Base-by-base conservation (phyloP, 441 rosid species). In the Adansonia grandidieri region DNA sequence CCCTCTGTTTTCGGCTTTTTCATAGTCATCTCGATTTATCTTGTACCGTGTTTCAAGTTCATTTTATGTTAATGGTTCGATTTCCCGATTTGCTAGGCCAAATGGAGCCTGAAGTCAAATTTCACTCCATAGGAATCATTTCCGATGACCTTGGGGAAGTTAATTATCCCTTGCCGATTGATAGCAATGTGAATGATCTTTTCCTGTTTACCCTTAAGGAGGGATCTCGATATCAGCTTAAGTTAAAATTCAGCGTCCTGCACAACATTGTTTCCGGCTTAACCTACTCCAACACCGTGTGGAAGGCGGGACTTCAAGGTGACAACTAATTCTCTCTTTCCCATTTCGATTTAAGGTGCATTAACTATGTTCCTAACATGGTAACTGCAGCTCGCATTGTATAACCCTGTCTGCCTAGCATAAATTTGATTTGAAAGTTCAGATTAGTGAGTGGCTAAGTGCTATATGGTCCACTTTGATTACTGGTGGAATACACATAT, bases 71-170 rank as follows among this genome's bases (percentile, higher is more conserved):
- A 15, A 20, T 50, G 11, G 22, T 61, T 44, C 45, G 76, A 19
- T 76, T 1, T 45, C 28, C 9, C 71, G 65, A 37, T 76, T 73
- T 79, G n/a, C 75, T 72, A 86, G 91, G 83, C 19, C 85, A 85
- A 84, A 79, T 80, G 88, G 92, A 86, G 74, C 91, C 91, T 58
- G 88, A 86, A 79, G 92, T 89, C 58, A 86, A 85, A 70, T 89
- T 89, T 75, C 86, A 85, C 47, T 84, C 88, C 57, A 81, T 89
- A 22, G 91, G 89, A 73, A 87, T 89, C 20, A 77, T 89, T 67
- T 86, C 89, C 19, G 81, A 83, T 81, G 88, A 87, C 56, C 37
- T 81, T 47, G 88, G 85, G 75, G 88, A 87, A 80, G 73, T 80
- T 28, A 79, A 17, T 74, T 82, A 86, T 80, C 85, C 86, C 6